These are phyloP conservation scores for Apiotrichum domesticum DNA, from an alignment of 1,284 basidiomycete genomes.

Conservation along the genomic window DNA sequence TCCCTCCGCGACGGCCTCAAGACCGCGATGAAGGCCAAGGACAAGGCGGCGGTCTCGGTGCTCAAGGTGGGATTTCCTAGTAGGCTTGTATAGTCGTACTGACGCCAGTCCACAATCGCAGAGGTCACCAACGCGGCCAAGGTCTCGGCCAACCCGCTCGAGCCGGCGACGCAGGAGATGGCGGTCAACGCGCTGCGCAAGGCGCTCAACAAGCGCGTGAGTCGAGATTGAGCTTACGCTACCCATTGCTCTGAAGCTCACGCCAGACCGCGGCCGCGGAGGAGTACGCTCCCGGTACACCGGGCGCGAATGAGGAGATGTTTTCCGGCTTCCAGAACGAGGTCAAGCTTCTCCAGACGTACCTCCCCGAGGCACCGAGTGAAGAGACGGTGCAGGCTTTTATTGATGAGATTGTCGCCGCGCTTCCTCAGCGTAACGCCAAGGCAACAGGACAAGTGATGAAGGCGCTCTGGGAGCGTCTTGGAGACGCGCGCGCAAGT, in stretches of 20 bases:
- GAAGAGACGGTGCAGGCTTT: slow-evolving; percentile 24
- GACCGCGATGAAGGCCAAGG: slow-evolving; percentile 43
- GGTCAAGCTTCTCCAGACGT: slow-evolving; percentile 29
- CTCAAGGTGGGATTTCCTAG: slow-evolving; percentile 28
- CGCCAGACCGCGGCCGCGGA: slow-evolving; percentile 8
- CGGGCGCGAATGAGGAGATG: slow-evolving; percentile 34
- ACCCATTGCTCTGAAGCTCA: neutral
- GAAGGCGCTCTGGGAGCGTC: slow-evolving; percentile 37
- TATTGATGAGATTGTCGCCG: slow-evolving; percentile 30
- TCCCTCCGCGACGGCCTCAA: slow-evolving; percentile 39
- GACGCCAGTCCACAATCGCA: slow-evolving; percentile 31
- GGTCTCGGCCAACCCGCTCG: slow-evolving; percentile 31
- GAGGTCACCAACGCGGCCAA: slow-evolving; percentile 40
- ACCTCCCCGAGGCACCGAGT: slow-evolving; percentile 34
- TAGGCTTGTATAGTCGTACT: neutral
- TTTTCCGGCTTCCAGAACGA: slow-evolving; percentile 28
- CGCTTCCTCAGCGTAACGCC: slow-evolving; percentile 18
- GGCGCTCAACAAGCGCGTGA: slow-evolving; percentile 38
- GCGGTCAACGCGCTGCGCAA: slow-evolving; percentile 36
- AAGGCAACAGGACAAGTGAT: slow-evolving; percentile 36
- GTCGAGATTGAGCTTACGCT: neutral
- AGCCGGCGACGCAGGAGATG: slow-evolving; percentile 28
- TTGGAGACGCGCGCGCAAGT: slow-evolving; percentile 32
- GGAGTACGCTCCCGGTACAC: slow-evolving; percentile 33
- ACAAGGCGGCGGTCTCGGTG: slow-evolving; percentile 30